Evolutionary conservation across 495 filamentous ascomycete species (phyloP).

Genomic region (Astrothelium macrocarpum): DNA sequence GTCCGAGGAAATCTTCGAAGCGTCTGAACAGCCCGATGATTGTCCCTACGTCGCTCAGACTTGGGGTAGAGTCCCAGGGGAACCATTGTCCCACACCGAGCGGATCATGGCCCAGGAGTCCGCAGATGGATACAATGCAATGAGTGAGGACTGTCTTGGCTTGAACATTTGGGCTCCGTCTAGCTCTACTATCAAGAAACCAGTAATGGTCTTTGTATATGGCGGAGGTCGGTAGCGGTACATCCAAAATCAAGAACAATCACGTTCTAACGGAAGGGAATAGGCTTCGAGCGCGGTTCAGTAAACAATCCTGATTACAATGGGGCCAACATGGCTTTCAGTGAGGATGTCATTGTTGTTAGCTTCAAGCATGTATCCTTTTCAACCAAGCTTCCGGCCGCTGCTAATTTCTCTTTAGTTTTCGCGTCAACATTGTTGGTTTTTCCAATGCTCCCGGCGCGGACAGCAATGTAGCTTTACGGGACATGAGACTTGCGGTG

Average conservation of each 20-base stretch:
- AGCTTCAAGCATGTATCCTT: not conserved
- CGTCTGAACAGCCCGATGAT: not conserved
- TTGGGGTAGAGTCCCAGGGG: constrained; percentile 19
- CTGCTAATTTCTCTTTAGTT: constrained; percentile 26
- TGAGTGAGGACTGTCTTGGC: constrained; percentile 43
- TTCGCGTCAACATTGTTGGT: constrained; percentile 56
- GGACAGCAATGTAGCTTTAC: constrained; percentile 42
- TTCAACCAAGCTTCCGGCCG: not conserved
- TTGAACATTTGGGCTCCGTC: constrained; percentile 45
- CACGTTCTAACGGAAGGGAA: not conserved
- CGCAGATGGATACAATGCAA: constrained; percentile 14
- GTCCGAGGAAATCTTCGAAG: not conserved
- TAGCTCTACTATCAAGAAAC: constrained; percentile 17
- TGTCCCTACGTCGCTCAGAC: constrained; percentile 18
- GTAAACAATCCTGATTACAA: not conserved
- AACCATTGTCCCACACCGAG: constrained; percentile 13
- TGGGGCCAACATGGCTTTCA: not conserved
- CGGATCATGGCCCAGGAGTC: constrained; percentile 27
- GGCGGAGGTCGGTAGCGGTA: constrained; percentile 24
- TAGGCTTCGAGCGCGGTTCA: not conserved
- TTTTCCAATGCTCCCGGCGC: constrained; percentile 43
- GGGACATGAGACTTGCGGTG: constrained; percentile 51
- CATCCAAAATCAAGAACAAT: not conserved
- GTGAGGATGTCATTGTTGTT: not conserved
- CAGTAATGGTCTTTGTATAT: constrained; percentile 32